A percentile compares a stretch with the other conserved stretches of the same genome.
Conservation (phyloP, 2,329 filamentous ascomycete species). For the Colletotrichum graminicola region DNA sequence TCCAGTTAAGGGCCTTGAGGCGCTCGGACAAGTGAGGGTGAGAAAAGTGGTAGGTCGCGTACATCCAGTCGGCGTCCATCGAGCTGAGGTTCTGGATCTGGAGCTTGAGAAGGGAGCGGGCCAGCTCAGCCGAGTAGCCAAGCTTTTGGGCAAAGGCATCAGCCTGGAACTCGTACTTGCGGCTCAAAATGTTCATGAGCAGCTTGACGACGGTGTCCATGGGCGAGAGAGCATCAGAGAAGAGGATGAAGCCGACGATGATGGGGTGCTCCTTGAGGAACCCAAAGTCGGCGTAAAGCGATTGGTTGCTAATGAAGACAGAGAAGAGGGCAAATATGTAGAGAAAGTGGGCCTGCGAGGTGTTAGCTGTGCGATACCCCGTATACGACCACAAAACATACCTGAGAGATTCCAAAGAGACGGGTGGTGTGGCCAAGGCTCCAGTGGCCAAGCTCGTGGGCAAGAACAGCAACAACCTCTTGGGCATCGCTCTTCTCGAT, state of each 20-base stretch:
- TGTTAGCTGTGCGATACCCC: slow-evolving; percentile 13
- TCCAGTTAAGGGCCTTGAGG: slow-evolving; percentile 91
- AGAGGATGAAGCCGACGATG: slow-evolving; percentile 96
- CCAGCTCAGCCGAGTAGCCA: slow-evolving; percentile 86
- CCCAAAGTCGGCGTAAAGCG: slow-evolving; percentile 90
- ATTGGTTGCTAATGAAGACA: slow-evolving; percentile 95
- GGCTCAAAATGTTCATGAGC: slow-evolving; percentile 93
- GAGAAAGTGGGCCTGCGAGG: slow-evolving; percentile 84
- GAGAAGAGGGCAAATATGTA: slow-evolving; percentile 98
- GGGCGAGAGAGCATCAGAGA: slow-evolving; percentile 94
- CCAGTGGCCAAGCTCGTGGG: slow-evolving; percentile 98
- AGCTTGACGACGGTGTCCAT: slow-evolving; percentile 97
- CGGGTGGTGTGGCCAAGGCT: slow-evolving; percentile 94
- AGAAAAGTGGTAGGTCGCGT: slow-evolving; percentile 98
- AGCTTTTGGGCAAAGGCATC: slow-evolving; percentile 89
- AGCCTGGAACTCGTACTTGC: slow-evolving; percentile 96
- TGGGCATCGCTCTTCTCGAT: slow-evolving; percentile 94
- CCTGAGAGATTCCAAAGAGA: slow-evolving; percentile 87
- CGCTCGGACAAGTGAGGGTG: slow-evolving; percentile 96
- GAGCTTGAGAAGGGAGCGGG: slow-evolving; percentile 91
- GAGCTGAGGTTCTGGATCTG: slow-evolving; percentile 98
- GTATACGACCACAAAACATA: slow-evolving; percentile 53
- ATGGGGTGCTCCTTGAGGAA: slow-evolving; percentile 88
- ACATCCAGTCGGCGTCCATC: slow-evolving; percentile 99
- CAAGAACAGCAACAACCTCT: slow-evolving; percentile 94